Base-by-base conservation (phyloP, 257 asterid species). In the Paulownia fortunei region DNA sequence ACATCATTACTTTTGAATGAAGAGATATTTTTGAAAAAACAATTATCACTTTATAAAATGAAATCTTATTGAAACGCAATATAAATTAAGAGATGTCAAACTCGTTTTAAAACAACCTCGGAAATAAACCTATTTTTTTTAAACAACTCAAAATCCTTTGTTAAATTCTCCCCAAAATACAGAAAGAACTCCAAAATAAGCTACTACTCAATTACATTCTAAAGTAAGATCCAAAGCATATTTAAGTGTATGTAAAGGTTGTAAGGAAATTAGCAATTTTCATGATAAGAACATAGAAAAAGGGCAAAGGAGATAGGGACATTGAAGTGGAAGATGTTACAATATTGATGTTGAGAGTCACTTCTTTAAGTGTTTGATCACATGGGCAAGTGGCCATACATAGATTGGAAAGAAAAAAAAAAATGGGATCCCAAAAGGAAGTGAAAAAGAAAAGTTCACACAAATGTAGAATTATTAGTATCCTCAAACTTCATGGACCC, bases 401-500 rank as follows among this genome's bases (percentile, higher is more conserved):
- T 36, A 54, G 37, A 62, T 27, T 30, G 51, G 6, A 52, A 16
- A 8, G 15, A 46, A 8, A 46, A 46, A 46, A 2, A 3, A 74
- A 67, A 76, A 59, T 72, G 58, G 73, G 61, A 72, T 55, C 75
- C 76, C 79, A 52, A 68, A 77, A 42, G 27, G 60, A 67, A 59
- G 75, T 16, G 58, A 49, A 49, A 42, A 80, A 59, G 72, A 58
- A 73, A 74, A 64, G 62, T 79, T 55, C 34, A 42, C 19, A 59
- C 30, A 13, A 24, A 36, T 44, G 21, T 26, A 80, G 62, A 80
- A 84, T 80, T 77, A 81, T 77, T 78, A 66, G 59, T 41, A 63
- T 70, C 70, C 87, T 75, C 77, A 5, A 69, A 81, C 10, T 62
- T 81, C 66, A 84, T 74, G 85, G 83, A 78, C 85, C 88, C 83